These are phyloP conservation scores for Xylaria sp. DNA, from an alignment of 2,329 filamentous ascomycete species.

Conservation along the genomic window DNA sequence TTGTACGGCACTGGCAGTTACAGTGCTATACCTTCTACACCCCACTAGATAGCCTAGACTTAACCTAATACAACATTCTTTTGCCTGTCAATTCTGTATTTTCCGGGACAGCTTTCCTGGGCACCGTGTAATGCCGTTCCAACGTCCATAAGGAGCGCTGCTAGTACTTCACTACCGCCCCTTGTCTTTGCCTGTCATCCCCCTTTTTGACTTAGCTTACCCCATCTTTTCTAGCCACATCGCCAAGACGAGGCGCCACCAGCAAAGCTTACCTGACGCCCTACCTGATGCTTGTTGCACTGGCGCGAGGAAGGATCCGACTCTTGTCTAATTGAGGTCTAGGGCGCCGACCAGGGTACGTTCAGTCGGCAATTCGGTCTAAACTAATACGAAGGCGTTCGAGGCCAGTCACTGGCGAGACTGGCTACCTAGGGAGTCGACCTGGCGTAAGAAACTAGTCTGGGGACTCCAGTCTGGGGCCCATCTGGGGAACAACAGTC, in stretches of 20 bases:
- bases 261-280: background rate
- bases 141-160: no score
- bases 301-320: background rate
- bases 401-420: background rate
- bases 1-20: no score
- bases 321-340: conserved; percentile 13
- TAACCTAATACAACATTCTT: no score
- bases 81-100: no score
- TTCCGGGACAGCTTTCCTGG: no score
- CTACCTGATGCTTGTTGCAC: background rate
- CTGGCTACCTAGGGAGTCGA: no score
- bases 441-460: background rate
- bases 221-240: background rate
- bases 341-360: background rate
- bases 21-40: no score
- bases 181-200: background rate
- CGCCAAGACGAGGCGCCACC: background rate
- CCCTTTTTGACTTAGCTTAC: background rate
- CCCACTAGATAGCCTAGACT: no score
- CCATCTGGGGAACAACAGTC: conserved; percentile 16
- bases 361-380: conserved; percentile 20
- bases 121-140: no score
- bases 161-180: no score
- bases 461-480: background rate
- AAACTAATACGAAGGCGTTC: conserved; percentile 16